Conservation (phyloP, 2,329 filamentous ascomycete genomes). For the Plectosphaerella cucumerina region DNA sequence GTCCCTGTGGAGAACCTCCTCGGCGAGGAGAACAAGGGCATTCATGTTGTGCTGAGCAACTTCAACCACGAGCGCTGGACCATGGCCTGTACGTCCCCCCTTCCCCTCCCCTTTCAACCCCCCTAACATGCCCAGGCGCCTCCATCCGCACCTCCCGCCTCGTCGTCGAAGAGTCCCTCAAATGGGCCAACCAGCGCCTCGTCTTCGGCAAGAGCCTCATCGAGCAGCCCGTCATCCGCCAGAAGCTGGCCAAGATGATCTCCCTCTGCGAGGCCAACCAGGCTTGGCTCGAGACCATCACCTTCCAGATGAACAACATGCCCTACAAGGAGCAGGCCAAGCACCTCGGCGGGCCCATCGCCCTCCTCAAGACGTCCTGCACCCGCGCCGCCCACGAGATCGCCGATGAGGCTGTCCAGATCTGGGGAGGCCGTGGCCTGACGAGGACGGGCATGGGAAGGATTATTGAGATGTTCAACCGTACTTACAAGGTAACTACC, state of each 20-base stretch:
- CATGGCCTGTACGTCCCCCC: constrained; percentile 56
- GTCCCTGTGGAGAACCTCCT: constrained; percentile 75
- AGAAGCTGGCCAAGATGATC: constrained; percentile 89
- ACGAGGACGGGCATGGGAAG: constrained; percentile 81
- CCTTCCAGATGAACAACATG: constrained; percentile 87
- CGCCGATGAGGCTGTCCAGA: constrained; percentile 78
- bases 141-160: constrained; percentile 62
- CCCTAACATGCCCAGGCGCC: constrained; percentile 32
- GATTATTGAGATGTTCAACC: constrained; percentile 78
- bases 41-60: constrained; percentile 78
- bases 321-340: constrained; percentile 71
- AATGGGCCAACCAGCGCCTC: constrained; percentile 83
- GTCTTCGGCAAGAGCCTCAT: constrained; percentile 81
- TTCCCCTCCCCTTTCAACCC: not conserved
- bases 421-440: constrained; percentile 77
- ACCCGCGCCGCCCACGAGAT: constrained; percentile 78
- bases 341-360: constrained; percentile 75
- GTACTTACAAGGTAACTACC: constrained; percentile 82
- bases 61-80: constrained; percentile 86
- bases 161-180: constrained; percentile 78
- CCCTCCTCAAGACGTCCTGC: constrained; percentile 72
- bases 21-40: constrained; percentile 81
- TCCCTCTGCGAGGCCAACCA: constrained; percentile 77
- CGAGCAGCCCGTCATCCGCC: constrained; percentile 76
- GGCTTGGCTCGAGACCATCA: constrained; percentile 79